phyloP scores from a whole-genome alignment of 164 flowering plant genomes.

The Nelumbo lutea region DNA sequence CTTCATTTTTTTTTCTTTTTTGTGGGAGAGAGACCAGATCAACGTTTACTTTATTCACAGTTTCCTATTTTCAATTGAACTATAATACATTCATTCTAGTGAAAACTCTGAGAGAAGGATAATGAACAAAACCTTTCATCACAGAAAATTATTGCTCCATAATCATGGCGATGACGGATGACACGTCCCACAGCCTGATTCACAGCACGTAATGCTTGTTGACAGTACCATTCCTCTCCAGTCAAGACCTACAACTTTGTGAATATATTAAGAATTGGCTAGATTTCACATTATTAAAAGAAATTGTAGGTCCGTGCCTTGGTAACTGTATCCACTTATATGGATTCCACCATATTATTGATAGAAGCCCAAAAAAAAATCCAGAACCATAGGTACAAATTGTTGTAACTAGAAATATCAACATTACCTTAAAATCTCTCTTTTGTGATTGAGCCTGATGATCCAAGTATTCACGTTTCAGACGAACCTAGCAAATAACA shows the following conservation, averaged over 20 bases:
- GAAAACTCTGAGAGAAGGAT: too few species aligned
- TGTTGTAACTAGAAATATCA: not conserved
- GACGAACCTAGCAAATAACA: slow-evolving; percentile 56
- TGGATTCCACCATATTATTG: not conserved
- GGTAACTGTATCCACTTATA: not conserved
- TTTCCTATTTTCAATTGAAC: too few species aligned
- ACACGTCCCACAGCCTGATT: slow-evolving; percentile 99
- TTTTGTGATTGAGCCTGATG: slow-evolving; percentile 33
- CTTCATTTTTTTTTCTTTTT: too few species aligned
- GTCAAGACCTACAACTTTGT: slow-evolving; percentile 40
- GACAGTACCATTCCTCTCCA: slow-evolving; percentile 95
- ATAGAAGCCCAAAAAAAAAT: not conserved
- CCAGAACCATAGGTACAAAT: slow-evolving; percentile 1
- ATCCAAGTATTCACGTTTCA: slow-evolving; percentile 93
- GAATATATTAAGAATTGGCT: not conserved
- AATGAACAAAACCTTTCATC: slow-evolving; percentile 73
- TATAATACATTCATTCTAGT: too few species aligned
- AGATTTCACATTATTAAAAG: not conserved
- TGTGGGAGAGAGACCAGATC: too few species aligned
- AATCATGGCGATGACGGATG: slow-evolving; percentile 94
- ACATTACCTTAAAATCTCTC: slow-evolving; percentile 45
- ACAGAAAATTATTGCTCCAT: slow-evolving; percentile 91
- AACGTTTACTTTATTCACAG: too few species aligned
- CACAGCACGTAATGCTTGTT: slow-evolving; percentile 90
- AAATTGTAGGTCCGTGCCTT: not conserved